These are phyloP conservation scores for Paramecium biaurelia DNA, from an alignment of 73 alveolate species.

Conservation along the genomic window DNA sequence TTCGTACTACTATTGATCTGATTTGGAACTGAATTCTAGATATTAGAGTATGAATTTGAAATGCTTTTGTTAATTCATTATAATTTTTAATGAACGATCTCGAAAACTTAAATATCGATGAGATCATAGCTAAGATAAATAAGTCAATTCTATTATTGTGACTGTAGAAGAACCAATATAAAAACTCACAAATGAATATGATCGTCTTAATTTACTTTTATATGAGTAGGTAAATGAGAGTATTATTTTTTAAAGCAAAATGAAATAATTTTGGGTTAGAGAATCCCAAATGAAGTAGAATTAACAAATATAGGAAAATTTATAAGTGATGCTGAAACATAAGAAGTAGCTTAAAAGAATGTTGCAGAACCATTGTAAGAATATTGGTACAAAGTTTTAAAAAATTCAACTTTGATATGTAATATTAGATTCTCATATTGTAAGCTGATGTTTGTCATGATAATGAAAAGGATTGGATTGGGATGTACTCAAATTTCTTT, in stretches of 20 bases:
- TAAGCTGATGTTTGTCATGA: neutral
- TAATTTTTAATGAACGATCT: neutral
- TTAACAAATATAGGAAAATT: neutral
- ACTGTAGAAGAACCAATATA: neutral
- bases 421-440: neutral
- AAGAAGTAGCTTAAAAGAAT: neutral
- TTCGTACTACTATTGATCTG: neutral
- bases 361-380: slow-evolving; percentile 46
- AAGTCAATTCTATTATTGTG: too few species aligned
- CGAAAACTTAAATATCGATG: neutral
- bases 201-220: neutral
- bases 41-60: slow-evolving; percentile 41
- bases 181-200: slow-evolving; percentile 20
- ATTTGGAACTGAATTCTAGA: slow-evolving; percentile 7
- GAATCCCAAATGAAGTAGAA: slow-evolving; percentile 34
- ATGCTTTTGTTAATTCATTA: neutral
- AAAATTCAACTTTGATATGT: slow-evolving; percentile 10
- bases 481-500: neutral
- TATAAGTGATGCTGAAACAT: slow-evolving; percentile 47
- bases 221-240: neutral
- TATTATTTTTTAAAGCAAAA: neutral
- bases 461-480: slow-evolving; percentile 46
- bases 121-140: neutral
- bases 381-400: slow-evolving; percentile 49
- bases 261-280: neutral